A percentile compares a stretch with the other conserved stretches of the same genome.
These are phyloP conservation scores for Isatis tinctoria DNA, from an alignment of 345 rosid species.

Conservation along the genomic window DNA sequence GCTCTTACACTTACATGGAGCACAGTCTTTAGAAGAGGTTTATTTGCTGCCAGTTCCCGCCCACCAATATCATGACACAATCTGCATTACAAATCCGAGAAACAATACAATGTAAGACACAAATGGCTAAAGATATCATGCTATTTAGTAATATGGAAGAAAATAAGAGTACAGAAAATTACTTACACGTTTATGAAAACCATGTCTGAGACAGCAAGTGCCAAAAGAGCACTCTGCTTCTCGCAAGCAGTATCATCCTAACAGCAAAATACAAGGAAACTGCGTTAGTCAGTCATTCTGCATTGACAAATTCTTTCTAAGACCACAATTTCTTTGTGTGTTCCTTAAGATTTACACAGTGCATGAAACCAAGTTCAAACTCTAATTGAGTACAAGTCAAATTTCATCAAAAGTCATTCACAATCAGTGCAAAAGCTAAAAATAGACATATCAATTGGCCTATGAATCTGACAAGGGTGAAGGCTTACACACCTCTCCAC, in stretches of 20 bases:
- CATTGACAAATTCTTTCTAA: neutral
- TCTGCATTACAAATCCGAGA: conserved; percentile 45
- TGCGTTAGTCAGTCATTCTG: conserved; percentile 5
- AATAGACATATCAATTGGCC: too few species aligned
- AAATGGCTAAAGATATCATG: neutral
- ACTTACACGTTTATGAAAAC: conserved; percentile 97
- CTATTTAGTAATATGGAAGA: neutral
- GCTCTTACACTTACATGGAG: conserved; percentile 89
- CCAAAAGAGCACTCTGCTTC: conserved; percentile 99
- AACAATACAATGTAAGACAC: neutral
- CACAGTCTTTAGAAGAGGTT: conserved; percentile 95
- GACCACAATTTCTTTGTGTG: neutral
- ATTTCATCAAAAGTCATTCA: neutral
- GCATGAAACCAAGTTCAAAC: conserved; percentile 1
- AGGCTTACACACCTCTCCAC: conserved; percentile 74
- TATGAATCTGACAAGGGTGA: neutral
- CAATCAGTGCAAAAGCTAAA: conserved; percentile 1
- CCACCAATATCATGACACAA: conserved; percentile 99
- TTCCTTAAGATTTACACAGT: neutral
- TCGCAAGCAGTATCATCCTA: conserved; percentile 99
- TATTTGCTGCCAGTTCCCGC: conserved; percentile 99
- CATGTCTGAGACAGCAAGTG: conserved; percentile 97
- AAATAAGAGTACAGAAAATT: neutral
- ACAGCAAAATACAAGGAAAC: conserved; percentile 16
- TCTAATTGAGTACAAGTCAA: neutral